Evolutionary conservation across 805 yeast genomes (phyloP), one percentile per base, ranked within the genome.

Genomic region (Suhomyces emberorum): DNA sequence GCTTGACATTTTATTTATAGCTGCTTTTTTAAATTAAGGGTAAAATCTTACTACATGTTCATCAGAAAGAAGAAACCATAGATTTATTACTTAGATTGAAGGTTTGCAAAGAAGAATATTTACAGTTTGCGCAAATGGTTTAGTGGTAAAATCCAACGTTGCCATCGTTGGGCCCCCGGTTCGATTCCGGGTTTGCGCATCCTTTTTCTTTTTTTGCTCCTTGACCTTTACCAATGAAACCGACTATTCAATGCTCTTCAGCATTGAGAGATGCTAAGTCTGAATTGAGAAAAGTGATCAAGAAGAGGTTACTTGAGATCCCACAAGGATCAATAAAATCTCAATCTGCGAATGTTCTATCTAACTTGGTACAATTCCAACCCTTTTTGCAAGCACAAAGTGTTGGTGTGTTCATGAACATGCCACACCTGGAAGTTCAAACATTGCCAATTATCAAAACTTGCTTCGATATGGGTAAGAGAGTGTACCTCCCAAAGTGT

Each of bases 371-470:
- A 15, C 25, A 42, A 2, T 35, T 48, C 22, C 61, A 65, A 0
- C 63, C 55, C 28, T 80, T 79, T 47, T 44, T 54, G 35, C 34
- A 44, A 0, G 76, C 88, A 0, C 47, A 51, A 7, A 65, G 55
- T 3, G 55, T 88, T 2, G 96, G 83, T 0, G 52, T 87, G 20
- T 89, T 77, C 51, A 76, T 88, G 84, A 79, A 75, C 54, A 82
- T 89, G 88, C 87, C 82, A 2, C 46, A 59, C 15, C 70, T 78
- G 34, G 97, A 89, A 57, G 65, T 84, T 1, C 74, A 74, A 38
- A 88, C 96, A 0, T 48, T 56, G 7, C 54, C 53, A 0, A 57
- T 88, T 8, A 74, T 89, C 2, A 47, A 63, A 29, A 42, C 63
- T 12, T 75, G 85, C 7, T 79, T 83, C 37, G 51, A 51, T 0